phyloP scores from a whole-genome alignment of 345 rosid species.

The Trapa bicornis region DNA sequence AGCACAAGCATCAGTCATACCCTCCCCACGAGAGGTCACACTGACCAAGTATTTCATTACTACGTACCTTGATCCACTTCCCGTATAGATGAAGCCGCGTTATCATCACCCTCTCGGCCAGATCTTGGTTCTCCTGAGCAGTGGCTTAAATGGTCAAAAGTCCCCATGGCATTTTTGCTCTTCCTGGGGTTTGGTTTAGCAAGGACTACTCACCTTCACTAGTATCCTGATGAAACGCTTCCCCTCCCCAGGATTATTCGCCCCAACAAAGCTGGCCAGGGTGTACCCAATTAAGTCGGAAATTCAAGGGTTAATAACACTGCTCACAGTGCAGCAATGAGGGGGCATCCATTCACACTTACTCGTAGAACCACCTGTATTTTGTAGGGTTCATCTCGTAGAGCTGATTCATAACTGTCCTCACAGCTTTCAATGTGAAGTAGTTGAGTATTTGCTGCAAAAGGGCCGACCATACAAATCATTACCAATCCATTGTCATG shows the following conservation, averaged over 20 bases:
- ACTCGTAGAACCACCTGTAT: constrained; percentile 89
- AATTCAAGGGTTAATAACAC: too few species aligned
- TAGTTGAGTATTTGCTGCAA: constrained; percentile 78
- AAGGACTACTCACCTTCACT: constrained; percentile 39
- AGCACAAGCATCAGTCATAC: constrained; percentile 1
- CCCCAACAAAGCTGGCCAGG: constrained; percentile 38
- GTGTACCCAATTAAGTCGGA: neutral
- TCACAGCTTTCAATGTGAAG: constrained; percentile 88
- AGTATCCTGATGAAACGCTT: constrained; percentile 68
- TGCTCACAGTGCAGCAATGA: too few species aligned
- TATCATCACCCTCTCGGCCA: constrained; percentile 95
- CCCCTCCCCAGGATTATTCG: constrained; percentile 77
- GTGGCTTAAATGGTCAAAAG: neutral
- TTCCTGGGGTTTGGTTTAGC: too few species aligned
- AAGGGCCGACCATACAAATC: neutral
- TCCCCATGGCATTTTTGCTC: neutral
- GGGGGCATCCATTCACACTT: constrained; percentile 13
- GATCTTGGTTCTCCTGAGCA: constrained; percentile 76
- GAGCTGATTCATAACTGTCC: constrained; percentile 86
- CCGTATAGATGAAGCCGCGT: constrained; percentile 92
- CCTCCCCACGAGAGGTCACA: too few species aligned
- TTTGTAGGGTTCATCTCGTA: constrained; percentile 95
- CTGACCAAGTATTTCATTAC: neutral
- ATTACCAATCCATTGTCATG: neutral
- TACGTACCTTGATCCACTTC: constrained; percentile 76